Conservation (phyloP, 2,329 filamentous ascomycete genomes). For the Botrytis hyacinthi region DNA sequence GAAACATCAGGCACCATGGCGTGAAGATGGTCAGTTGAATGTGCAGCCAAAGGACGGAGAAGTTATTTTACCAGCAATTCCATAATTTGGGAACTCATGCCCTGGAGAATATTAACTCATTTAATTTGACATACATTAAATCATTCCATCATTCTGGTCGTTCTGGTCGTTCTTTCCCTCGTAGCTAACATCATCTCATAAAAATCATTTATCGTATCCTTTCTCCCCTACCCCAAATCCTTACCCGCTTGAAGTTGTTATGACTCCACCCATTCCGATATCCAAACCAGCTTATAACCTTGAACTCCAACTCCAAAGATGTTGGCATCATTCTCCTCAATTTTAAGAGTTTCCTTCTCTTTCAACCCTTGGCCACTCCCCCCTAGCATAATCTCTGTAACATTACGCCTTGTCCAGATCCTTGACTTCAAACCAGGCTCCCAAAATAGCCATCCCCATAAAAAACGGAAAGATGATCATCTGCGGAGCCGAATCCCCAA, state of each 20-base stretch:
- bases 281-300: background rate
- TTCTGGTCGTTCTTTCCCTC: background rate
- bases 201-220: background rate
- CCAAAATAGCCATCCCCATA: conserved; percentile 15
- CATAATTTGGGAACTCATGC: conserved; percentile 22
- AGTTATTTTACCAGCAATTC: conserved; percentile 30
- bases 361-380: background rate
- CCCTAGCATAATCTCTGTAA: background rate
- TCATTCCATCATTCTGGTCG: background rate
- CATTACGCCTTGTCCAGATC: background rate
- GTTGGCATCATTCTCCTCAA: background rate
- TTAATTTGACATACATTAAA: background rate
- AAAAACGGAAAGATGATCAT: conserved; percentile 22
- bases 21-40: conserved; percentile 33
- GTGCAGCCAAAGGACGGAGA: conserved; percentile 30
- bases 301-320: background rate
- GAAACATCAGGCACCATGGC: conserved; percentile 43
- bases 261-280: background rate
- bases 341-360: no score
- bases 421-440: conserved; percentile 22
- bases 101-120: background rate
- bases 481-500: conserved; percentile 43
- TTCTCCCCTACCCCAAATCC: background rate
- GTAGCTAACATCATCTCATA: background rate
- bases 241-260: background rate